Evolutionary conservation across 176 grass and related monocot species (phyloP), one percentile per base, ranked within the genome.

Genomic region (Aegilops sharonensis): DNA sequence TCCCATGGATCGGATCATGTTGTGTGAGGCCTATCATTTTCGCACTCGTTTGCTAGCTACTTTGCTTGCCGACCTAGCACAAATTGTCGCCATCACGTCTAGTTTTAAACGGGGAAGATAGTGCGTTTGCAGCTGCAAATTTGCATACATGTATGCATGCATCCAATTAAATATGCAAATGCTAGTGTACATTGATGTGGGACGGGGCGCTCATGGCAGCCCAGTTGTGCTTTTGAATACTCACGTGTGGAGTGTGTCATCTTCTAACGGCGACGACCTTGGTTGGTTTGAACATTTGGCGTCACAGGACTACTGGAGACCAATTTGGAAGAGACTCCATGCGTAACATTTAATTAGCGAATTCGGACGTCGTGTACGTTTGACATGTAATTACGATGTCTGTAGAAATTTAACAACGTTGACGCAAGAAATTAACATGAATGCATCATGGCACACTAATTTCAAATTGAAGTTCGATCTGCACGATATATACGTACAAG

Each of bases 1-100:
- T 12, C 70, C 70, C 73, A 78, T 32, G 32, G 10, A 67, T 59
- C 27, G 23, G 36, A 85, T 27, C 60, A 61, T 81, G 13, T 3
- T 57, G 2, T 57, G 9, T 18, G 42, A 50, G 45, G 52, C 27
- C 42, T 43, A 65, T 57, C 30, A 65, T 65, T 83, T 86, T 45
- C 9, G 18, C 50, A 3, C 78, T 83, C 83, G 88, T 90, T 82
- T 0, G 68, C 29, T 91, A 68, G 47, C 60, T 63, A 8, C 35
- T 62, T 84, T 87, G 81, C 85, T 91, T 87, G 85, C 85, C 89
- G 89, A 79, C 89, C 85, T 80, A 4, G 2, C 81, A 50, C 14
- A 90, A n/a, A 30, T 9, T 13, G 82, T 85, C 82, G 3, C 60
- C 25, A 15, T 89, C 82, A 73, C 2, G n/a, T 5, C 61, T 52